Evolutionary conservation across 805 yeast genomes (phyloP).

Genomic region (Candida caryicola): DNA sequence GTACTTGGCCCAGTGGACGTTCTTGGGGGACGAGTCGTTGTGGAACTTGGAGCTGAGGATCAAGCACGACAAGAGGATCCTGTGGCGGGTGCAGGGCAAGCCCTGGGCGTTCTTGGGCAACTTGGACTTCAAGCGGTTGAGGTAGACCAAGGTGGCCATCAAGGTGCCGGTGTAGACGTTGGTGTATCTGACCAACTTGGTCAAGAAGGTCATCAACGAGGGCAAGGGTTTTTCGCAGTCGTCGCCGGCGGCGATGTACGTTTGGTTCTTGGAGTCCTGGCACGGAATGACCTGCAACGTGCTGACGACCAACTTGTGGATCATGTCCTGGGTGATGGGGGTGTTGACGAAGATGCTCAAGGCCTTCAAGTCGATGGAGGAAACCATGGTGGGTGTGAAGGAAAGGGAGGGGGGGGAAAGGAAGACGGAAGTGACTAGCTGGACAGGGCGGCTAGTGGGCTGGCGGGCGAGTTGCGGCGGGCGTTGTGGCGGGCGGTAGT

Average conservation of each 20-base stretch:
- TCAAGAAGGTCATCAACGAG: slow-evolving; percentile 70
- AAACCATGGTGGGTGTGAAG: slow-evolving; percentile 13
- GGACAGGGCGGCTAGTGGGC: neutral
- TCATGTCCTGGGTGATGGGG: slow-evolving; percentile 74
- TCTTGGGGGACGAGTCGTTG: slow-evolving; percentile 77
- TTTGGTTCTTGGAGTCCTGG: slow-evolving; percentile 37
- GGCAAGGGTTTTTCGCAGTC: slow-evolving; percentile 54
- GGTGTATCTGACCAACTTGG: slow-evolving; percentile 67
- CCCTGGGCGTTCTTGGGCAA: slow-evolving; percentile 74
- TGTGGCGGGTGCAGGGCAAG: slow-evolving; percentile 74
- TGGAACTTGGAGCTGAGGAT: slow-evolving; percentile 71
- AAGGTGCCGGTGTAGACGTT: slow-evolving; percentile 80
- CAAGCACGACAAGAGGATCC: slow-evolving; percentile 72
- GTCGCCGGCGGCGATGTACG: slow-evolving; percentile 23
- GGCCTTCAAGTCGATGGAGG: slow-evolving; percentile 45
- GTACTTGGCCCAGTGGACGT: slow-evolving; percentile 75
- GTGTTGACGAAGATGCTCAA: slow-evolving; percentile 56
- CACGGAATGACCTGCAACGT: slow-evolving; percentile 70
- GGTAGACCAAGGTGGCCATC: slow-evolving; percentile 67
- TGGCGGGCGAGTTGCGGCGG: neutral
- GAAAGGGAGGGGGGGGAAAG: neutral
- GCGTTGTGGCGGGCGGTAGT: neutral
- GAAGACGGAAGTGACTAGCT: too few relatives aligned
- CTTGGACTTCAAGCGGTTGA: slow-evolving; percentile 56
- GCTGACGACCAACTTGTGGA: slow-evolving; percentile 62